Evolutionary conservation across 129 eudicot species (phyloP).

Genomic region (Calendula officinalis): DNA sequence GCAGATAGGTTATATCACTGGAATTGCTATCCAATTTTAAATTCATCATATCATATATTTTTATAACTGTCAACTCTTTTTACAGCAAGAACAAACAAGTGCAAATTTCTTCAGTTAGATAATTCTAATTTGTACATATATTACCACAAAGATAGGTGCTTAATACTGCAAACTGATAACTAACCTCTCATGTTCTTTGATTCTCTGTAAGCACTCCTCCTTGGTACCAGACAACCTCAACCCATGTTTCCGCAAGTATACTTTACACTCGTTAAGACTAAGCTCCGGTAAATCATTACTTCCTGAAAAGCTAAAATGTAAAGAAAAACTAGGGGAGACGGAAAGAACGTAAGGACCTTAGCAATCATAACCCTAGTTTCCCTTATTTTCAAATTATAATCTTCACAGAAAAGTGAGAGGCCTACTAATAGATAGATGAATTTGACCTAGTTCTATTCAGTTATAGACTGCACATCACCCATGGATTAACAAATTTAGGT

Average conservation of each 20-base stretch:
- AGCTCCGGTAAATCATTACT: constrained; percentile 40
- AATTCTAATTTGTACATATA: no score
- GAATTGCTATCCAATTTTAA: background rate
- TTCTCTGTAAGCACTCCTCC: constrained; percentile 63
- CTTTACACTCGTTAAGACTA: constrained; percentile 53
- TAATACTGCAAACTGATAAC: constrained; percentile 13
- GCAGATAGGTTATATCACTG: background rate
- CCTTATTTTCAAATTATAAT: background rate
- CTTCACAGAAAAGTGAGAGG: constrained; percentile 2
- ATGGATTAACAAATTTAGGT: constrained; percentile 2
- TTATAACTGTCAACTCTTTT: background rate
- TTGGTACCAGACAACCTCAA: constrained; percentile 74
- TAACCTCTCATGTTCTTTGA: constrained; percentile 77
- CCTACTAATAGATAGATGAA: background rate
- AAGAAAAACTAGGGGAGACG: background rate
- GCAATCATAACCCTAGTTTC: background rate
- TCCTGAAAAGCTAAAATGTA: constrained; percentile 42
- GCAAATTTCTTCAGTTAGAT: background rate
- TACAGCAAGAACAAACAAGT: constrained; percentile 1
- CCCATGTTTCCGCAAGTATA: constrained; percentile 54
- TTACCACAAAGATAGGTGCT: background rate
- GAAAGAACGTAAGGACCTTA: background rate
- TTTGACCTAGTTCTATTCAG: background rate
- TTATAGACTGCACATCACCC: background rate
- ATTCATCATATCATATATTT: background rate